Percentiles rank a stretch among this genome's conserved stretches.
phyloP scores from a whole-genome alignment of 208 protist species.

The Leishmania mexicana region DNA sequence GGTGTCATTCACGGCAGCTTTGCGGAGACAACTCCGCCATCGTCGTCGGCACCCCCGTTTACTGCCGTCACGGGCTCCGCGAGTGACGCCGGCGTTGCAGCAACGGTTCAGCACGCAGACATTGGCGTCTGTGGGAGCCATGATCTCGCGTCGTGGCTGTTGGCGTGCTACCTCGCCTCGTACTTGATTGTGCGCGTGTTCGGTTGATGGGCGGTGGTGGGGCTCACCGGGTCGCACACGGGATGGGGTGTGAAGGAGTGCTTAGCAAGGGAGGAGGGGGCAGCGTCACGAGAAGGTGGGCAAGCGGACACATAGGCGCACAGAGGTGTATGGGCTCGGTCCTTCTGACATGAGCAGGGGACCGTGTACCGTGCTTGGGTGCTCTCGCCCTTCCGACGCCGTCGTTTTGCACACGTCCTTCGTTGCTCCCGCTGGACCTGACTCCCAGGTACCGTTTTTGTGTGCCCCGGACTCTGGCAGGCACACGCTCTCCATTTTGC shows the following conservation, averaged over 20 bases:
- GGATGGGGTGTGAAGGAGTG: background rate
- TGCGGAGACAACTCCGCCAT: background rate
- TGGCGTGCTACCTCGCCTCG: conserved; percentile 11
- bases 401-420: background rate
- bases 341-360: no score
- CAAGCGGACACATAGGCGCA: no score
- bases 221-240: background rate
- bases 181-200: conserved; percentile 15
- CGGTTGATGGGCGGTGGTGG: background rate
- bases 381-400: background rate
- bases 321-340: background rate
- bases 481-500: background rate
- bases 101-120: background rate
- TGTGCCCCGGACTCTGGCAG: no score
- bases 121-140: background rate
- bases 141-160: conserved; percentile 9
- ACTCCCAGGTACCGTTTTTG: background rate
- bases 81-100: background rate
- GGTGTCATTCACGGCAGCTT: background rate
- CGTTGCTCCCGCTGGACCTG: background rate
- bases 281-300: background rate
- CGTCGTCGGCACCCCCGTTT: background rate
- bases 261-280: background rate
- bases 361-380: background rate
- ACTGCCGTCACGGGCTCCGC: background rate